Conservation (phyloP, 371 early-diverging fungal genomes). For the Syncephalis fuscata region DNA sequence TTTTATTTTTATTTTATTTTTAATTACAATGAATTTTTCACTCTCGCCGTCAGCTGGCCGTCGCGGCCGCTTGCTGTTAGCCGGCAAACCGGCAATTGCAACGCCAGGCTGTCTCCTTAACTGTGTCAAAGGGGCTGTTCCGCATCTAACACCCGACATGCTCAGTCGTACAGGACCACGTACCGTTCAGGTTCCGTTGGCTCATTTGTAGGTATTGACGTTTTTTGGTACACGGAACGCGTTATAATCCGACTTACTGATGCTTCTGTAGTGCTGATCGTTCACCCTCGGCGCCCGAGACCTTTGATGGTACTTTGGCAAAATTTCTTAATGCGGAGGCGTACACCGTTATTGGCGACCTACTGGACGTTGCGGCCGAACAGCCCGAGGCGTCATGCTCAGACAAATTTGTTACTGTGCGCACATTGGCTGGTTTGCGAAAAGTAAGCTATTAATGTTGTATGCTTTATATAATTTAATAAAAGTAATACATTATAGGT, state of each 20-base stretch:
- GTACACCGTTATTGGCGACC: constrained; percentile 34
- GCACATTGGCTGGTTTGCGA: constrained; percentile 46
- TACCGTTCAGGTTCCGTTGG: neutral
- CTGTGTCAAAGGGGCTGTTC: constrained; percentile 50
- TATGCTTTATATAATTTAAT: neutral
- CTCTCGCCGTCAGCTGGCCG: too few relatives aligned
- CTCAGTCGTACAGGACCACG: constrained; percentile 5
- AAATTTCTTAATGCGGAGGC: constrained; percentile 33
- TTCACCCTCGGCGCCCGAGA: constrained; percentile 14
- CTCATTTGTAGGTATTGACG: neutral
- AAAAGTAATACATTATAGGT: constrained; percentile 13
- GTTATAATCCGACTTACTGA: neutral
- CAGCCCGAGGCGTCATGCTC: constrained; percentile 27
- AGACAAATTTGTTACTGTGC: constrained; percentile 42
- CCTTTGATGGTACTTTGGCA: constrained; percentile 30
- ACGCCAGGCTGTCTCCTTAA: constrained; percentile 58
- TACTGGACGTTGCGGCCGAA: constrained; percentile 36
- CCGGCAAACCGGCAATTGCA: constrained; percentile 6
- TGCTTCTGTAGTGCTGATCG: constrained; percentile 5
- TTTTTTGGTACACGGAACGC: neutral
- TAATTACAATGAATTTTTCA: too few relatives aligned
- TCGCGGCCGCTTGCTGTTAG: too few relatives aligned
- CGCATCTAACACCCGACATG: constrained; percentile 54
- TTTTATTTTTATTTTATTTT: too few relatives aligned
- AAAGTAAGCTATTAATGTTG: constrained; percentile 11